Base-by-base conservation (phyloP, 1,139 yeast species). In the Suhomyces bribrorum region DNA sequence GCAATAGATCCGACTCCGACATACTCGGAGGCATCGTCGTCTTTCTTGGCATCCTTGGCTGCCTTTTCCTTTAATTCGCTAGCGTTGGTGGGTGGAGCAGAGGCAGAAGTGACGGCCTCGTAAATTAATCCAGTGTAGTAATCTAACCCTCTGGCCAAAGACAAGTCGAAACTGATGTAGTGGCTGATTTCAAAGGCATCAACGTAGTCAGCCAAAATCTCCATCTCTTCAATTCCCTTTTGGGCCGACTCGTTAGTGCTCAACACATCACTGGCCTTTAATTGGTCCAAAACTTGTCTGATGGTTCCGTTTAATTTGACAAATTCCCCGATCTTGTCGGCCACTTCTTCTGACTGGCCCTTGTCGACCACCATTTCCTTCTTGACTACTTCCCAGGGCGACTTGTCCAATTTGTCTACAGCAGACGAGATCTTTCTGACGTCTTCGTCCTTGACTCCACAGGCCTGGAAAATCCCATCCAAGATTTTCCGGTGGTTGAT, bases 1-100 rank as follows among this genome's bases (percentile, higher is more conserved):
- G 96, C 96, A 53, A 92, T 88, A 7, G 97, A 90, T 20, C 98
- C 98, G 36, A 92, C 97, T 53, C 98, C 98, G 35, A 92, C 97
- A 54, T 86, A 88, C 49, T 88, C 97, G 36, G 95, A 86, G 38
- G 96, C 96, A 65, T 92, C 98, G 50, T 89, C 97, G 14, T 31
- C 40, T 24, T 57, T 59, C 44, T 59, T 61, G 40, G 56, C 59
- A 36, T 56, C 62, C 41, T 60, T 56, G 34, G 63, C 60, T 37
- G 80, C 75, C 54, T 75, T 76, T 44, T 73, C 76, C 59, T 83
- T 81, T 55, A 81, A 65, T 55, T 79, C 84, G 27, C 68, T 72
- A 9, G 92, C 92, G 58, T 84, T 82, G 32, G 72, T 68, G 38
- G 98, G 98, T 18, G 98, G 96, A 14, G 97, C 97, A 31, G 96